Evolutionary conservation across 1,284 basidiomycete genomes (phyloP), one percentile per base, ranked within the genome.

Genomic region (Cerioporus squamosus): DNA sequence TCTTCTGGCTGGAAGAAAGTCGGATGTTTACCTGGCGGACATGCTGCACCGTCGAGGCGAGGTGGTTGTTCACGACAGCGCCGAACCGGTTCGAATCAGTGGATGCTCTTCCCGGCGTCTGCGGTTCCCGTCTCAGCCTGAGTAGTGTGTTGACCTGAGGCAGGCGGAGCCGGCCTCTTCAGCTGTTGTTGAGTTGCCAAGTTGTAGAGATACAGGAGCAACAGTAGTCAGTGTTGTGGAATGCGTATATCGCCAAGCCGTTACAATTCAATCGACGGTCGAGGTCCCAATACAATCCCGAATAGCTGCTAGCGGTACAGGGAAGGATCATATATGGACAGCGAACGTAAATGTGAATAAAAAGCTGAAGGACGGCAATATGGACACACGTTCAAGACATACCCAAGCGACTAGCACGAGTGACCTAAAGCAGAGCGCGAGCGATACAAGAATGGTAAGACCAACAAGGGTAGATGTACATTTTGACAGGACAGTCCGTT

Each of bases 1-100:
- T 18, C 44, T 39, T 23, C 18, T 31, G 23, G 18, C 6, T 22
- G 20, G 18, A 44, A 8, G 36, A 18, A 36, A 20, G 39, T 4
- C 24, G 40, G 47, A 44, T 17, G 47, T 45, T 51, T 40, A 64
- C 62, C 59, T 64, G 23, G 62, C 56, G 38, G 62, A 61, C 62
- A 59, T 59, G 26, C 38, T 48, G 44, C 31, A 46, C 39, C 51
- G 42, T 45, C 36, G 8, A 23, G 33, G 48, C 55, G 55, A 63
- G 60, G 52, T 55, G 60, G 60, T 54, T 56, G 51, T 44, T 17
- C 33, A 18, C 51, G 5, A 52, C 43, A 55, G 62, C 62, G 62
- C 62, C 62, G 62, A 64, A 64, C 59, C 62, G 62, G 62, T 64
- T 64, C 62, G 62, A 59, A 59, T 51, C 62, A 53, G 6, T n/a